Conservation (phyloP, 768 basidiomycete genomes). For the Pleurotus giganteus region DNA sequence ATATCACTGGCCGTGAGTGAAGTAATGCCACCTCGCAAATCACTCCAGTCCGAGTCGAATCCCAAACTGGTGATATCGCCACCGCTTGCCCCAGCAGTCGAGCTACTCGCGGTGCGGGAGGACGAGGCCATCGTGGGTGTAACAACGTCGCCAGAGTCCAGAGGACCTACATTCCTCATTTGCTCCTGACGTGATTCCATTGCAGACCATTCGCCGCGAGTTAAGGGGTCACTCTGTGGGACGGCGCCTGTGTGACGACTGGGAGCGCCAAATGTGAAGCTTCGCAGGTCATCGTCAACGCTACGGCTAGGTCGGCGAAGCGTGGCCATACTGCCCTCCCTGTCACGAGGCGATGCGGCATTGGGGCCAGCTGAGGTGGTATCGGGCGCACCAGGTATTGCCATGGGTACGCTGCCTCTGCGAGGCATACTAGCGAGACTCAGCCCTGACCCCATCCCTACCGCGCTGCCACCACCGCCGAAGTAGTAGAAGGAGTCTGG, state of each 20-base stretch:
- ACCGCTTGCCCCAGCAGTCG: conserved; percentile 4
- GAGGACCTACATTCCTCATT: conserved; percentile 17
- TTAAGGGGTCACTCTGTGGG: conserved; percentile 40
- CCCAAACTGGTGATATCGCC: conserved; percentile 17
- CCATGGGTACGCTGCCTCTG: conserved; percentile 61
- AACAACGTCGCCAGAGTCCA: conserved; percentile 25
- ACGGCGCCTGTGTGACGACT: conserved; percentile 9
- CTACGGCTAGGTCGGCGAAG: conserved; percentile 60
- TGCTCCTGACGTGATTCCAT: conserved; percentile 37
- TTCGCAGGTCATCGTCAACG: conserved; percentile 44
- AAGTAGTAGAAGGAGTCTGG: conserved; percentile 21
- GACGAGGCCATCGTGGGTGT: conserved; percentile 3
- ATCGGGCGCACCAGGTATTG: conserved; percentile 42
- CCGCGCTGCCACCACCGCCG: conserved; percentile 19
- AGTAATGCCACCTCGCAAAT: conserved; percentile 14
- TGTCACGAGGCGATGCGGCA: conserved; percentile 32
- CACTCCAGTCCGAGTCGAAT: conserved; percentile 11
- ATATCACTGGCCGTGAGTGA: conserved; percentile 15
- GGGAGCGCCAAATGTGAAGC: conserved; percentile 16
- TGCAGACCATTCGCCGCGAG: conserved; percentile 55
- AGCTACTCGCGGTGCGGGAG: conserved; percentile 9
- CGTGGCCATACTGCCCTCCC: conserved; percentile 58
- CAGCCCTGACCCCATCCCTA: conserved; percentile 22
- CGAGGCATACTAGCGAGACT: conserved; percentile 27
- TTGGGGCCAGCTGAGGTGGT: conserved; percentile 14